Base-by-base conservation (phyloP, 768 basidiomycete species). In the Tylopilus vinaceipallidus region DNA sequence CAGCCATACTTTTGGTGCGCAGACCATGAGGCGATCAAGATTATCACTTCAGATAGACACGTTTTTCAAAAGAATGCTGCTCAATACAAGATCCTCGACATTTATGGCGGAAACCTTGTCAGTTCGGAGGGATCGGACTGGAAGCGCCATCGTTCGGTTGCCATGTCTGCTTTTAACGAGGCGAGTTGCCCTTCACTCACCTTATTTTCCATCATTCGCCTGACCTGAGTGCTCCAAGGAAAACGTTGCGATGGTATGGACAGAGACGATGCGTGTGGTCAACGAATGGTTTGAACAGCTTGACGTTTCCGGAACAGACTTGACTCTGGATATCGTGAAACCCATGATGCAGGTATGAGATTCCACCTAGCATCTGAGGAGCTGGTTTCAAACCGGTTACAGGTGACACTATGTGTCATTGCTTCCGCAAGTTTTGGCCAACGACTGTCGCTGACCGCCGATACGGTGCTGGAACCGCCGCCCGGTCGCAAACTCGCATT, bases 141-240 rank as follows among this genome's bases (percentile, higher is more conserved):
- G 77, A 73, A 74, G 42, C 66, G 75, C 3, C 77, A 78, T 51
- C 67, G 75, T 35, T 61, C 60, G 10, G 65, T 76, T 1, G 66
- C 76, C 17, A 77, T 74, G 44, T 71, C 75, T 11, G 78, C 78
- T 1, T 80, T 80, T 60, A 77, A 71, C 38, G 78, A 79, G 64
- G 78, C 66, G 47, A 39, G 60, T 36, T 14, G 16, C 20, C 9
- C 19, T n/a, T 39, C 14, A 27, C 23, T 16, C 16, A 9, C 14
- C n/a, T 22, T 13, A 17, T 43, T 19, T 29, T 8, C 1, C 27
- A 0, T 20, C 9, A 7, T 47, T 27, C 12, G 26, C 34, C 40
- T 49, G 20, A 58, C 24, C 0, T 27, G 32, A 1, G 5, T 29
- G 4, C 9, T 24, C n/a, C 26, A 45, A 78, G 77, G 68, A 71